These are phyloP conservation scores for Hemisphaericaspora xylofermentans DNA, from an alignment of 1,139 yeast genomes.

Conservation along the genomic window DNA sequence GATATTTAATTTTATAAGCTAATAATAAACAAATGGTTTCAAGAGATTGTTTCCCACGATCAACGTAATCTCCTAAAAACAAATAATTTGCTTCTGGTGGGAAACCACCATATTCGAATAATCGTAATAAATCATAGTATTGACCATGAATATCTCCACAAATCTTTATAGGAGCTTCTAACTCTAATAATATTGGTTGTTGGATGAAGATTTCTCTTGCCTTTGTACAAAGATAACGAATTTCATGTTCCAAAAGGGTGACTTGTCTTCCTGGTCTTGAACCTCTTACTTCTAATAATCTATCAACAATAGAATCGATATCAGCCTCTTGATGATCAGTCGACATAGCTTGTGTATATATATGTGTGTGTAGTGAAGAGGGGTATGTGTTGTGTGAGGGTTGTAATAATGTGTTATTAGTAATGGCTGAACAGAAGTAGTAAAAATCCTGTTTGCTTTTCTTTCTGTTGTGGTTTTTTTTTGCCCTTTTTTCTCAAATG, in stretches of 20 bases:
- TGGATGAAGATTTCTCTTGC: conserved; percentile 97
- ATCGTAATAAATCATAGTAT: conserved; percentile 89
- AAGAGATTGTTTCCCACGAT: conserved; percentile 94
- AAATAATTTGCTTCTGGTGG: conserved; percentile 98
- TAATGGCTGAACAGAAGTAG: background rate
- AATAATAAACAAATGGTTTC: conserved; percentile 90
- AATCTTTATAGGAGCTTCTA: conserved; percentile 95
- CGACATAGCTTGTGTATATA: conserved; percentile 11
- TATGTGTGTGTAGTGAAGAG: conserved; percentile 3
- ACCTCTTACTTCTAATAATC: conserved; percentile 95
- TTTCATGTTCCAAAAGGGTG: conserved; percentile 88
- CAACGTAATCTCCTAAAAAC: conserved; percentile 95
- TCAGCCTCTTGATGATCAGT: conserved; percentile 84
- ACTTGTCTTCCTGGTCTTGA: conserved; percentile 98
- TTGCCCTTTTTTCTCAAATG: background rate
- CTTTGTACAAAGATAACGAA: conserved; percentile 91
- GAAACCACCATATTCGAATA: conserved; percentile 97
- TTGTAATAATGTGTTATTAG: background rate
- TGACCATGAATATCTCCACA: conserved; percentile 98
- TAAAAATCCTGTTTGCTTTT: background rate
- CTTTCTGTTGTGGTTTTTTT: background rate
- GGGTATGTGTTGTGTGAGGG: background rate
- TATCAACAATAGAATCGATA: conserved; percentile 94
- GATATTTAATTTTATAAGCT: conserved; percentile 95
- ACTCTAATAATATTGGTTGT: conserved; percentile 91